Percentiles rank a stretch among this genome's conserved stretches.
Evolutionary conservation across 768 basidiomycete genomes (phyloP).

Genomic region (Xerocomus spinulosus): DNA sequence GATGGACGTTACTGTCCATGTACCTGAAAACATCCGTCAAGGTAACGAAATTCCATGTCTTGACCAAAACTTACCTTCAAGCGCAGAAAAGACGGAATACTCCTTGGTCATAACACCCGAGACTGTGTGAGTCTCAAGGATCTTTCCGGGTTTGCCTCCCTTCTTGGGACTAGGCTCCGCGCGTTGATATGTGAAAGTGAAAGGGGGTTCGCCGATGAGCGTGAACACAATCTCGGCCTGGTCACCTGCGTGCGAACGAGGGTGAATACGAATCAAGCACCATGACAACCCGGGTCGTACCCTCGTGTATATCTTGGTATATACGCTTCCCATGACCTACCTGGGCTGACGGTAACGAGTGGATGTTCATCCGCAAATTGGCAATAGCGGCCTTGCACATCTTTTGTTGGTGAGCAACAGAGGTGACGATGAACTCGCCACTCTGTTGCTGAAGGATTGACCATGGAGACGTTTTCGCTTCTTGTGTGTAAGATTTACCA

Average conservation of each 20-base stretch:
- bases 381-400: constrained; percentile 81
- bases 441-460: constrained; percentile 76
- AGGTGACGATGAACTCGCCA: constrained; percentile 81
- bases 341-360: constrained; percentile 81
- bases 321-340: constrained; percentile 82
- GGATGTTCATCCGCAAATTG: constrained; percentile 69
- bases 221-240: constrained; percentile 93
- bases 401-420: constrained; percentile 89
- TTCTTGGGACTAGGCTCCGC: constrained; percentile 67
- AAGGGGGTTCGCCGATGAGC: constrained; percentile 88
- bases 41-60: not conserved
- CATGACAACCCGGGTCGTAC: constrained; percentile 30
- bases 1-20: constrained; percentile 90
- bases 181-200: constrained; percentile 92
- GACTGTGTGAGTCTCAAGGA: constrained; percentile 90
- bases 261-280: not conserved
- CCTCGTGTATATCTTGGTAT: constrained; percentile 87
- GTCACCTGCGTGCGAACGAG: constrained; percentile 49
- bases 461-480: constrained; percentile 77
- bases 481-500: constrained; percentile 66
- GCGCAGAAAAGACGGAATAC: constrained; percentile 88
- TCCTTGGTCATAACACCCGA: constrained; percentile 67
- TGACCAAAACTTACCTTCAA: constrained; percentile 62
- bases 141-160: constrained; percentile 64
- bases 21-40: constrained; percentile 46